These are phyloP conservation scores for Talaromyces sp. DNA, from an alignment of 2,329 filamentous ascomycete species.

Conservation along the genomic window DNA sequence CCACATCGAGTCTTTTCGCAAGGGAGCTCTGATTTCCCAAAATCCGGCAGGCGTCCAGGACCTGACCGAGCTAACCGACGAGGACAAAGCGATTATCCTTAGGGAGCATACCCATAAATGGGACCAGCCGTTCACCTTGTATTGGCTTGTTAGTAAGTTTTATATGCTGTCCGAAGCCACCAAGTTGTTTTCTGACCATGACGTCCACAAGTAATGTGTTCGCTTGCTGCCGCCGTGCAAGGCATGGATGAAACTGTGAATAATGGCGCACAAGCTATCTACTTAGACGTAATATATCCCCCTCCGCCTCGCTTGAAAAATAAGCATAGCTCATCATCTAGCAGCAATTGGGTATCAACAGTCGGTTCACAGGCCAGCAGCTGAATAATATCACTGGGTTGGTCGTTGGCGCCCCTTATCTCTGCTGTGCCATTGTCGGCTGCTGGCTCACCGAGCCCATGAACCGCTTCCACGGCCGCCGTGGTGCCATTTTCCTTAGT, in stretches of 20 bases:
- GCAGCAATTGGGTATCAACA: constrained; percentile 11
- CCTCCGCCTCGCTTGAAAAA: neutral
- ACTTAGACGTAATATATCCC: constrained; percentile 21
- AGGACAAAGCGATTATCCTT: constrained; percentile 39
- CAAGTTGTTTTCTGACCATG: neutral
- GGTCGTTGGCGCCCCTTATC: constrained; percentile 43
- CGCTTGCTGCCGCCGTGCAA: constrained; percentile 52
- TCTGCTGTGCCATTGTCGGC: constrained; percentile 41
- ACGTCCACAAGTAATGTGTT: constrained; percentile 39
- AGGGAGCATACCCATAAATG: constrained; percentile 48
- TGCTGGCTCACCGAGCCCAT: constrained; percentile 61
- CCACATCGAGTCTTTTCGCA: constrained; percentile 46
- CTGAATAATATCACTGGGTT: constrained; percentile 37
- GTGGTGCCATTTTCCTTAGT: constrained; percentile 42
- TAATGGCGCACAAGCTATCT: constrained; percentile 42
- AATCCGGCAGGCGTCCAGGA: constrained; percentile 46
- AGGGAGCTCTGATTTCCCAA: constrained; percentile 50
- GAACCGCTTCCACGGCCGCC: constrained; percentile 54
- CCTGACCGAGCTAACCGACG: constrained; percentile 43
- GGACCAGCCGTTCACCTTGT: constrained; percentile 47
- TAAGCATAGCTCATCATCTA: neutral
- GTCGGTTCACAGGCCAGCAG: constrained; percentile 20
- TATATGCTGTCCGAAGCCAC: neutral
- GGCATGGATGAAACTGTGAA: constrained; percentile 50
- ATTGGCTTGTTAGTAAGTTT: constrained; percentile 39